Base-by-base conservation (phyloP, 176 grass and related monocot genomes). In the Luzula sylvatica region DNA sequence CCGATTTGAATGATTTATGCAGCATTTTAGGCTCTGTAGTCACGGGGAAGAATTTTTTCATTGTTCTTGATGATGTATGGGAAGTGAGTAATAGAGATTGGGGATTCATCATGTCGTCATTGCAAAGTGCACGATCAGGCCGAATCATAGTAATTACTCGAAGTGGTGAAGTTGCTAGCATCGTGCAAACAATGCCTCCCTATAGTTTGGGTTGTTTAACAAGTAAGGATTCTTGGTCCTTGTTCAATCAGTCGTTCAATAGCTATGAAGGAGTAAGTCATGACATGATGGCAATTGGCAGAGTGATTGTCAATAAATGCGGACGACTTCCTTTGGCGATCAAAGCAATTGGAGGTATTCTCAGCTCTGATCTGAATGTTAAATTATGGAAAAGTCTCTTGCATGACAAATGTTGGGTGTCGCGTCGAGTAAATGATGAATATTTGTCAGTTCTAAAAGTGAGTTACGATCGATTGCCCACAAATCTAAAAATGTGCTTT, bases 21-120 rank as follows among this genome's bases (percentile, higher is more conserved):
- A 14, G 8, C 0, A 8, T 4, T 7, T 15, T 75, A 11, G 32
- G 9, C 3, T 7, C 44, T 2, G 11, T 5, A 20, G 21, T 75
- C 47, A 58, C 11, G 8, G 65, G 27, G 8, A 61, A 42, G 20
- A 42, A 47, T 7, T 23, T 82, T 14, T 61, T 82, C 6, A 30
- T 82, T 44, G 58, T 82, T 3, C 28, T 75, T 3, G 71, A 75
- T 65, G 53, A 75, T 41, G 30, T 81, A 7, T 75, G 71, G 78
- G 74, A 75, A 65, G 66, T 75, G n/a, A 20, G 17, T 27, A 35
- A 46, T 3, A 61, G 21, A 17, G 20, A 0, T 1, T 81, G 78
- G 78, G 21, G 75, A 18, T n/a, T 18, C 0, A 28, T 61, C 0
- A 32, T 30, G 23, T 11, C 20, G 1, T 52, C 51, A 14, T 30